Evolutionary conservation across 441 rosid genomes (phyloP), one percentile per base, ranked within the genome.

Genomic region (Rhodomyrtus psidioides): DNA sequence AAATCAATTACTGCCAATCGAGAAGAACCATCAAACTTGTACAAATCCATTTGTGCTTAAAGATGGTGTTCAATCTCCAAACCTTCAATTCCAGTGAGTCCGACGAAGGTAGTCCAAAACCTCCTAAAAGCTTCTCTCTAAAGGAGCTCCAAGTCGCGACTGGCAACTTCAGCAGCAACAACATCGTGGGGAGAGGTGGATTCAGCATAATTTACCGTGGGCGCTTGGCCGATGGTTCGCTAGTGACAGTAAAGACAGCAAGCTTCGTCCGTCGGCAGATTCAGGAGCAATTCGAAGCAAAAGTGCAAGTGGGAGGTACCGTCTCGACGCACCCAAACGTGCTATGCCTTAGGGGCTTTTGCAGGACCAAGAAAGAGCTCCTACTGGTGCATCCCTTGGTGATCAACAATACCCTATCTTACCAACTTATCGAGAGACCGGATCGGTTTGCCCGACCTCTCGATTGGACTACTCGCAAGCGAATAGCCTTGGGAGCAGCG

Each of bases 191-290:
- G 9, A 5, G 3, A 6, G 6, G 12, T 28, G 2, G 2, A 4
- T 7, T 0, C 10, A 0, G 39, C 21, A 17, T 1, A 0, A 12
- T 19, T 28, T 60, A 28, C 24, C 12, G 1, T 42, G 42, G 75
- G 24, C 3, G 75, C 24, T 62, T 62, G 42, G 75, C 75, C 6
- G 75, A 62, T 62, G 42, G 23, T 17, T 62, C 44, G 12, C 44
- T 17, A 1, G 74, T 60, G 42, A 12, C 23, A 8, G 9, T 60
- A 28, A 60, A 60, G 42, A 60, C 23, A 60, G 42, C 12, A 1
- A 0, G 2, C 74, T 6, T 0, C 16, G 23, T 1, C 74, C 10
- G 6, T 28, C 12, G 2, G 2, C 4, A 2, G 12, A 28, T 5
- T 5, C 6, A 62, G 30, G 75, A 62, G 5, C 0, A 2, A 23